phyloP scores from a whole-genome alignment of 345 rosid species.

The Orychophragmus violaceus region DNA sequence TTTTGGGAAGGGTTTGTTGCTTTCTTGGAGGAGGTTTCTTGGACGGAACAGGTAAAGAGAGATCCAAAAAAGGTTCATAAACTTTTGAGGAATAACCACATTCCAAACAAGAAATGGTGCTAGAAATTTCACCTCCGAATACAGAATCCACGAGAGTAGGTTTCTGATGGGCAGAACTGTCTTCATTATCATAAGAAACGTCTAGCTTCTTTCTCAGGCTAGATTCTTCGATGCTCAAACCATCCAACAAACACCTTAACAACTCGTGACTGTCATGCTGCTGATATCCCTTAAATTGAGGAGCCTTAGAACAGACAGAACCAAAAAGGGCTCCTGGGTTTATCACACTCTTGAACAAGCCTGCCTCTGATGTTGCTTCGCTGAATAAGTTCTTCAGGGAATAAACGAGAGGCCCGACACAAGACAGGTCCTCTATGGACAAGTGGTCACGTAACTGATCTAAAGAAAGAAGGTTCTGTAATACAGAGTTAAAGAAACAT shows the following conservation, averaged over 20 bases:
- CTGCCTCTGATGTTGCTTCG: constrained; percentile 52
- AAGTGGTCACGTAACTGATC: constrained; percentile 49
- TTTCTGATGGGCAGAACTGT: background rate
- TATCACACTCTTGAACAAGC: constrained; percentile 44
- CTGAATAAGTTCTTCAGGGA: constrained; percentile 62
- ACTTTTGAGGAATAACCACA: constrained; percentile 84
- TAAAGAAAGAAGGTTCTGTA: constrained; percentile 87
- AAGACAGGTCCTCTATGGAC: constrained; percentile 38
- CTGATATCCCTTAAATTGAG: constrained; percentile 84
- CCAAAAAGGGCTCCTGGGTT: constrained; percentile 69
- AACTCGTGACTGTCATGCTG: constrained; percentile 97
- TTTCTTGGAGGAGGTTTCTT: constrained; percentile 37
- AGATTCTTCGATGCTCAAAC: constrained; percentile 68
- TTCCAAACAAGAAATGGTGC: constrained; percentile 73
- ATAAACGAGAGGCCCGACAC: constrained; percentile 45
- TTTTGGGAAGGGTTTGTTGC: constrained; percentile 23
- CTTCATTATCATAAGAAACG: constrained; percentile 19
- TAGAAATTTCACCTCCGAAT: constrained; percentile 80
- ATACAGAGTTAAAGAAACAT: constrained; percentile 87
- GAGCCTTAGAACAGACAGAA: constrained; percentile 61
- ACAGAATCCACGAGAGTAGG: constrained; percentile 60
- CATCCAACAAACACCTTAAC: constrained; percentile 74
- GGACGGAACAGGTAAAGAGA: constrained; percentile 80
- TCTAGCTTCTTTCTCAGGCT: constrained; percentile 37
- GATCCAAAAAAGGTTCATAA: constrained; percentile 86